A percentile compares a stretch with the other conserved stretches of the same genome.
Conservation (phyloP, 2,329 filamentous ascomycete genomes). For the Penicillium digitatum region DNA sequence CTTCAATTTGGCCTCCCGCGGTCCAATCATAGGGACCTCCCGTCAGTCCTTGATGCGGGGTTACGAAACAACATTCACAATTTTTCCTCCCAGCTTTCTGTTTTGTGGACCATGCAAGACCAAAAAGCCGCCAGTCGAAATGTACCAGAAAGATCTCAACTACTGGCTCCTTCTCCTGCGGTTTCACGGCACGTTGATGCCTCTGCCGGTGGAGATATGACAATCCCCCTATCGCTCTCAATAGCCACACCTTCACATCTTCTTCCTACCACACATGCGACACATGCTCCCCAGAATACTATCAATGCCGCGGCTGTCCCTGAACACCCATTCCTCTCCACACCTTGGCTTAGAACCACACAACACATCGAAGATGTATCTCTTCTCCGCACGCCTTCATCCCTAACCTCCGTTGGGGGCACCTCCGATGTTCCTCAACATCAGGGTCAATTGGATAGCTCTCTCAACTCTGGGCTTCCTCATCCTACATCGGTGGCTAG, state of each 20-base stretch:
- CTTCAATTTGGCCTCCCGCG: slow-evolving; percentile 33
- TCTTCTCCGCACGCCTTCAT: slow-evolving; percentile 30
- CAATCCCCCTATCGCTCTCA: slow-evolving; percentile 6
- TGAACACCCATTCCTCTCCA: slow-evolving; percentile 24
- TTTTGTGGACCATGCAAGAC: slow-evolving; percentile 26
- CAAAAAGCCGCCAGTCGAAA: neutral
- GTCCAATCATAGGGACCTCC: slow-evolving; percentile 1
- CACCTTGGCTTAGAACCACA: slow-evolving; percentile 28
- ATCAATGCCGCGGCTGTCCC: slow-evolving; percentile 8
- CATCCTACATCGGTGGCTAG: slow-evolving; percentile 18
- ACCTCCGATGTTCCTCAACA: slow-evolving; percentile 19
- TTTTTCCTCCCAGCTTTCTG: slow-evolving; percentile 29
- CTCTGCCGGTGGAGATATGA: slow-evolving; percentile 1
- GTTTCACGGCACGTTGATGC: slow-evolving; percentile 10
- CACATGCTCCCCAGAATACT: neutral
- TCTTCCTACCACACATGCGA: slow-evolving; percentile 1
- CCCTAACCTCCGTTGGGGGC: slow-evolving; percentile 24
- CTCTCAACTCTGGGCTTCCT: slow-evolving; percentile 11
- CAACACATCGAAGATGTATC: slow-evolving; percentile 26
- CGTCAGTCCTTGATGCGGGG: slow-evolving; percentile 25
- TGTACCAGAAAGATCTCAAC: neutral
- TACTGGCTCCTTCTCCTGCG: neutral
- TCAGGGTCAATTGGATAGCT: slow-evolving; percentile 17
- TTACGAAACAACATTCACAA: slow-evolving; percentile 28
- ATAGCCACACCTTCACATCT: slow-evolving; percentile 9